Percentiles rank a stretch among this genome's conserved stretches.
Evolutionary conservation across 176 grass and related monocot species (phyloP).

Genomic region (Carex myosuroides): DNA sequence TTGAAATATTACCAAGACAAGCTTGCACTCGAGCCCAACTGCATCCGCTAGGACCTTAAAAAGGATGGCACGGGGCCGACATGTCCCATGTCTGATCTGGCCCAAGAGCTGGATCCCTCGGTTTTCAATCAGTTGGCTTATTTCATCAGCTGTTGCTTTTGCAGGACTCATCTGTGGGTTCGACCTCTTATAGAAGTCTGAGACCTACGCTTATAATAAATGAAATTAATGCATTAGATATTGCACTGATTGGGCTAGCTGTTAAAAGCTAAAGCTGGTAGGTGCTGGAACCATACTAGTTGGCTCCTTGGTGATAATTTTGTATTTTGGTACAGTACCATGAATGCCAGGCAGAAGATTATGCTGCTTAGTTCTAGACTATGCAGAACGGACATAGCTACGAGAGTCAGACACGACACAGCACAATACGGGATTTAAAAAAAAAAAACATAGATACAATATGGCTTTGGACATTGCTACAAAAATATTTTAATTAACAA

Average conservation of each 20-base stretch:
- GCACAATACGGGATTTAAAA: too few species aligned
- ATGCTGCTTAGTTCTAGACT: background rate
- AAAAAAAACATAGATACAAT: too few species aligned
- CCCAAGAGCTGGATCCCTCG: constrained; percentile 75
- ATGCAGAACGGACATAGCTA: background rate
- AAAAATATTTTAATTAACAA: too few species aligned
- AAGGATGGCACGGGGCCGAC: constrained; percentile 78
- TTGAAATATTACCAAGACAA: constrained; percentile 65
- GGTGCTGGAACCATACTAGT: background rate
- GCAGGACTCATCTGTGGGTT: constrained; percentile 72
- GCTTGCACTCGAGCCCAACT: constrained; percentile 83
- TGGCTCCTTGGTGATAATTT: background rate
- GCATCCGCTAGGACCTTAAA: constrained; percentile 96
- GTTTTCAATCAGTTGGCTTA: constrained; percentile 72
- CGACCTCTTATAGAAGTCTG: constrained; percentile 81
- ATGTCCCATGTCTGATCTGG: constrained; percentile 96
- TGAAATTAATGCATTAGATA: background rate
- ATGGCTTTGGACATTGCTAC: too few species aligned
- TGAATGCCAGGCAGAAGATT: background rate
- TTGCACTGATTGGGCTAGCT: background rate
- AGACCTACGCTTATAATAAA: constrained; percentile 53
- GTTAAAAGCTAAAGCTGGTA: background rate
- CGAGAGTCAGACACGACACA: too few species aligned
- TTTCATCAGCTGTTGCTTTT: constrained; percentile 73
- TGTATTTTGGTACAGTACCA: background rate